phyloP scores from a whole-genome alignment of 495 filamentous ascomycete species.

The Hypoxylon rickii region DNA sequence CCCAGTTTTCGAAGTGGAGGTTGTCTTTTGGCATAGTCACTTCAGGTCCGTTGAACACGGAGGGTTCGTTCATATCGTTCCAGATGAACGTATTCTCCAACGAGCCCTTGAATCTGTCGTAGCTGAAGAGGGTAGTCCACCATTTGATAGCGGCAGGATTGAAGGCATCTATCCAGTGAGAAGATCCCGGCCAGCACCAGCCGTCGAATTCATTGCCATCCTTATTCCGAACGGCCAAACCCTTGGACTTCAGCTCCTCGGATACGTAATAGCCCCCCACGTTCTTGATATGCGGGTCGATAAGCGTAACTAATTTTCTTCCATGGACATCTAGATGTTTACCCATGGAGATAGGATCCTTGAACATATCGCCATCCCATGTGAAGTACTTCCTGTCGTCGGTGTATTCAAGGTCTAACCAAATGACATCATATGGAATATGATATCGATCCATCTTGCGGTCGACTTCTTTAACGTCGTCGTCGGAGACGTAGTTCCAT shows the following conservation, averaged over 20 bases:
- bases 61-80: slow-evolving; percentile 99
- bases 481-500: slow-evolving; percentile 97
- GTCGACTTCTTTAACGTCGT: slow-evolving; percentile 95
- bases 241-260: slow-evolving; percentile 81
- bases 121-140: slow-evolving; percentile 89
- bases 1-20: slow-evolving; percentile 87
- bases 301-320: slow-evolving; percentile 90
- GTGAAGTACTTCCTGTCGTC: slow-evolving; percentile 97
- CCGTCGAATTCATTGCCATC: slow-evolving; percentile 88
- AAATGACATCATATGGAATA: slow-evolving; percentile 98
- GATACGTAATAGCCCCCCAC: slow-evolving; percentile 73
- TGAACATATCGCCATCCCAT: slow-evolving; percentile 87
- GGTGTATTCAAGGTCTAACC: slow-evolving; percentile 97
- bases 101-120: slow-evolving; percentile 81
- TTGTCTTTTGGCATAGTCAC: slow-evolving; percentile 99
- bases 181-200: slow-evolving; percentile 98
- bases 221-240: slow-evolving; percentile 84
- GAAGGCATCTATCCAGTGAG: slow-evolving; percentile 94
- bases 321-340: slow-evolving; percentile 81
- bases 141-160: slow-evolving; percentile 83
- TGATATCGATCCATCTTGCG: slow-evolving; percentile 92
- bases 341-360: slow-evolving; percentile 83
- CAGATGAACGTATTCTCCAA: slow-evolving; percentile 87
- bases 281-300: slow-evolving; percentile 98
- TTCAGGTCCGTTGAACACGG: slow-evolving; percentile 97